Base-by-base conservation (phyloP, 2,329 filamentous ascomycete species). In the Ophiocordyceps camponoti-rufipedis region DNA sequence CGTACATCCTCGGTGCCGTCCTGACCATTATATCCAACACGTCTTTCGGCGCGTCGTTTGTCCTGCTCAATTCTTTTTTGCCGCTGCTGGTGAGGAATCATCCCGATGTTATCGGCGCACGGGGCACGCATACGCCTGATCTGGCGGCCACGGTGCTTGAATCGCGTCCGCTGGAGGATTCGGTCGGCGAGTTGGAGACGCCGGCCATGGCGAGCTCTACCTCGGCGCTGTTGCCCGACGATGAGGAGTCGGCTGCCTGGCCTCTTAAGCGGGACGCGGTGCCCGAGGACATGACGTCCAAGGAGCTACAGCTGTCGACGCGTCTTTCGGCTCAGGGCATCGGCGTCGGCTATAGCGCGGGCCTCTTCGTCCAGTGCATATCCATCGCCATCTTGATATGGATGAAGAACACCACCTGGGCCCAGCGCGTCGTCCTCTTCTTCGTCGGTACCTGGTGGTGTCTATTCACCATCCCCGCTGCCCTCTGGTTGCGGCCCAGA, bases 381-480 rank as follows among this genome's bases (percentile, higher is more conserved):
- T 80, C 82, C 44, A 89, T 96, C 49, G 62, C 84, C 43, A 74
- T 95, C 39, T 73, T 96, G 3, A 70, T 87, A 38, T 64, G 68
- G 2, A 76, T 85, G 58, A 72, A 77, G 35, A 88, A 85, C 48
- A 83, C 84, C 4, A 88, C 82, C 0, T 88, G 88, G 68, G 85
- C 86, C 0, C 78, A 95, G 42, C 80, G 88, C 4, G 70, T 96
- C 4, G 89, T 91, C 0, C 72, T 98, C 10, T 87, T 93, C 60
- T 65, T 88, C 47, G 80, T 96, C 45, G 91, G 91, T 32, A 61
- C 78, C 28, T 98, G 91, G 91, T 98, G 91, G 91, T 78, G 88
- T 41, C 48, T 83, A 32, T 96, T 98, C 59, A 93, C 85, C 4
- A 78, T 96, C 46, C 91, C 91, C 0, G 80, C 86, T 1, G 85